These are phyloP conservation scores for Colletotrichum musicola DNA, from an alignment of 2,329 filamentous ascomycete genomes.

Conservation along the genomic window DNA sequence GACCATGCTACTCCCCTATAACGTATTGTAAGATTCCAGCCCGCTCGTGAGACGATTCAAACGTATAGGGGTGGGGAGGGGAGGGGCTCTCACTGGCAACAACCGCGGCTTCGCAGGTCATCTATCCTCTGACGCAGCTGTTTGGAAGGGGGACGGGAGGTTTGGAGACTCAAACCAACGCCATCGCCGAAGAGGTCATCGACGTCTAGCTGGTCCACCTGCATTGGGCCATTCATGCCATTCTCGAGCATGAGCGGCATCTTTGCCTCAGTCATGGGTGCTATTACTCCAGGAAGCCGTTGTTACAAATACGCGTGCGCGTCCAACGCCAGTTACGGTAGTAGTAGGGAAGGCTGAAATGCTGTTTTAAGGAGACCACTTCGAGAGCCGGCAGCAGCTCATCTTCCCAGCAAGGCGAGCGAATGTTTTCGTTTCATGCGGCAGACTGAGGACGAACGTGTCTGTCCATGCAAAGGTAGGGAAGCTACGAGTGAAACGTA, in stretches of 20 bases:
- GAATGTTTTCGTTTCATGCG: background rate
- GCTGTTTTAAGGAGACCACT: slow-evolving; percentile 16
- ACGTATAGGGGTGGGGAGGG: too few relatives aligned
- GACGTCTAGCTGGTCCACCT: slow-evolving; percentile 69
- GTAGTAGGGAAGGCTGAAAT: slow-evolving; percentile 11
- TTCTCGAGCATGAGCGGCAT: slow-evolving; percentile 69
- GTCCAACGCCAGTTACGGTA: slow-evolving; percentile 8
- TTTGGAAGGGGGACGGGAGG: slow-evolving; percentile 68
- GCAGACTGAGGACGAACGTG: background rate
- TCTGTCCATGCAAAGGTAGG: background rate
- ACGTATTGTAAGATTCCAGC: slow-evolving; percentile 19
- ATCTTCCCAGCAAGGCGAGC: slow-evolving; percentile 9
- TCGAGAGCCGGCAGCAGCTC: slow-evolving; percentile 15
- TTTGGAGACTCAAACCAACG: slow-evolving; percentile 68
- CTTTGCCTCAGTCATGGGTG: slow-evolving; percentile 50
- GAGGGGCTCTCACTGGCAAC: slow-evolving; percentile 76
- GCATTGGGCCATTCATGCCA: slow-evolving; percentile 58
- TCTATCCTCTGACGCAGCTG: slow-evolving; percentile 80
- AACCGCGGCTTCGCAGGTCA: slow-evolving; percentile 80
- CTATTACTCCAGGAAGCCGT: background rate
- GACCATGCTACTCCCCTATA: slow-evolving; percentile 87
- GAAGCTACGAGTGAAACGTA: slow-evolving; percentile 5
- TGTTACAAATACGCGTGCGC: background rate
- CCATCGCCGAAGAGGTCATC: slow-evolving; percentile 84
- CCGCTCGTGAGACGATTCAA: background rate